Conservation (phyloP, 345 rosid species). For the Raphanus sativus region DNA sequence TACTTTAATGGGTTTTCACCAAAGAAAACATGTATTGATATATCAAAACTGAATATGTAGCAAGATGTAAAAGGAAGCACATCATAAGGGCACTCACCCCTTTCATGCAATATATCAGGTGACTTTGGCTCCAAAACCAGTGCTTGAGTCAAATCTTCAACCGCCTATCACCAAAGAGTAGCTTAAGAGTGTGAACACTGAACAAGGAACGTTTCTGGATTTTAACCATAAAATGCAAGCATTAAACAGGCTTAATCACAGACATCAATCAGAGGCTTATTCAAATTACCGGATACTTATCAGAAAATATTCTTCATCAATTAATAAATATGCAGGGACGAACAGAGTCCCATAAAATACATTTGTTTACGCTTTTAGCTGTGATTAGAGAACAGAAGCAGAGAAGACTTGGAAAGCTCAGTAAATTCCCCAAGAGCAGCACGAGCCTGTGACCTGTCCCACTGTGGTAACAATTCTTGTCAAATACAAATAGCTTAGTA, state of each 20-base stretch:
- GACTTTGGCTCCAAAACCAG: slow-evolving; percentile 84
- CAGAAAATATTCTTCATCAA: slow-evolving; percentile 15
- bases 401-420: slow-evolving; percentile 50
- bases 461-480: slow-evolving; percentile 11
- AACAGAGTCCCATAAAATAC: neutral
- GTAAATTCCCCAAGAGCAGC: slow-evolving; percentile 88
- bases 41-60: slow-evolving; percentile 8
- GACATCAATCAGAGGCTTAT: slow-evolving; percentile 11
- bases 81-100: slow-evolving; percentile 52
- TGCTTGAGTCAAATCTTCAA: slow-evolving; percentile 86
- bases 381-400: neutral
- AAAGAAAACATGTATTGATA: neutral
- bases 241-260: slow-evolving; percentile 14
- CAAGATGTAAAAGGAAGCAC: neutral
- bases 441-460: slow-evolving; percentile 79
- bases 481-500: slow-evolving; percentile 58
- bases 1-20: neutral
- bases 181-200: slow-evolving; percentile 17
- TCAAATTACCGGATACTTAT: slow-evolving; percentile 3
- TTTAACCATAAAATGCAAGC: slow-evolving; percentile 13
- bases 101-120: slow-evolving; percentile 88
- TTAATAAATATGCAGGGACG: neutral
- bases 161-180: slow-evolving; percentile 63
- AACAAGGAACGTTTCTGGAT: slow-evolving; percentile 17
- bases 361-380: slow-evolving; percentile 3